phyloP scores from a whole-genome alignment of 139 green algal species.

The Cymbomonas tetramitiformis region DNA sequence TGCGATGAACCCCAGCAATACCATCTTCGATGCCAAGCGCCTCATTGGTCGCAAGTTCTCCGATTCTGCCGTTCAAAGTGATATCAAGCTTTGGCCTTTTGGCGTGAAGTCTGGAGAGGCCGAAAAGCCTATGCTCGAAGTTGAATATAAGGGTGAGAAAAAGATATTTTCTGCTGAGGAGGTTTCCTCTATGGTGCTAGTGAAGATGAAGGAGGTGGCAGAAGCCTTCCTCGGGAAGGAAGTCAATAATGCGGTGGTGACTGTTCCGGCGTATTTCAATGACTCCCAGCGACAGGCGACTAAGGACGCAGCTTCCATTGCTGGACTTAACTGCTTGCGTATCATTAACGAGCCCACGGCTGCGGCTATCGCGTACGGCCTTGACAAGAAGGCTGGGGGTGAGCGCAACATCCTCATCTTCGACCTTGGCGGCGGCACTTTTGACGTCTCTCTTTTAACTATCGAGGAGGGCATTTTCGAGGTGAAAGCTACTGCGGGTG shows the following conservation, averaged over 20 bases:
- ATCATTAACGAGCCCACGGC: constrained; percentile 97
- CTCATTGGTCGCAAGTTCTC: constrained; percentile 80
- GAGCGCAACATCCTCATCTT: constrained; percentile 66
- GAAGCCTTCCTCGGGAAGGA: constrained; percentile 51
- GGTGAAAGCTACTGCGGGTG: constrained; percentile 90
- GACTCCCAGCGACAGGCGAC: constrained; percentile 90
- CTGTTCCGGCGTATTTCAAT: constrained; percentile 98
- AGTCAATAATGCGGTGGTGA: constrained; percentile 87
- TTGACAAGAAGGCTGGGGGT: constrained; percentile 52
- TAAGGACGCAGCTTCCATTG: constrained; percentile 88
- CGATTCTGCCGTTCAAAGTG: constrained; percentile 67
- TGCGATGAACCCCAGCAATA: constrained; percentile 85
- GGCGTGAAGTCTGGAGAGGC: constrained; percentile 40
- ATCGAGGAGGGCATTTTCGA: constrained; percentile 99
- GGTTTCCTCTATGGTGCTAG: constrained; percentile 90
- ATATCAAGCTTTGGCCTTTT: constrained; percentile 86
- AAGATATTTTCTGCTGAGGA: constrained; percentile 89
- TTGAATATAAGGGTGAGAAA: constrained; percentile 81
- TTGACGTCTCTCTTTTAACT: constrained; percentile 94
- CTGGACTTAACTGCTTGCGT: constrained; percentile 82
- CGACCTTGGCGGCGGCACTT: constrained; percentile 88
- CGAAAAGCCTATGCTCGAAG: constrained; percentile 82
- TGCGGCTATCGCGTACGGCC: constrained; percentile 79
- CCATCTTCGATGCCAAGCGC: constrained; percentile 94
- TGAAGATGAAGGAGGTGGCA: constrained; percentile 96